Evolutionary conservation across 495 filamentous ascomycete species (phyloP).

Genomic region (Letharia lupina): DNA sequence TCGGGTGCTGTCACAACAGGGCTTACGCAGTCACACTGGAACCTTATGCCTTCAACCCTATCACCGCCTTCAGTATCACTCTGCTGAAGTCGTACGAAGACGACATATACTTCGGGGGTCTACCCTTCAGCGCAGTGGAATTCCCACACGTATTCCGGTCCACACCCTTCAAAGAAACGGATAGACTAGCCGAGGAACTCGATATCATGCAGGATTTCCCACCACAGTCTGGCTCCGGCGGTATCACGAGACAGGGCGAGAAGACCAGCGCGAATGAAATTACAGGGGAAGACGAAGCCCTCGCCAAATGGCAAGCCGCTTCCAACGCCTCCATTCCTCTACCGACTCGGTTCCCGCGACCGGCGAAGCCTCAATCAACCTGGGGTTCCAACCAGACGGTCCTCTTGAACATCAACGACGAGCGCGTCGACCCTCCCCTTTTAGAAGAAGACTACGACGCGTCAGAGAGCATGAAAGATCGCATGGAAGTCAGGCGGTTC

Average conservation of each 20-base stretch:
- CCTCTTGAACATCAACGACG: constrained; percentile 38
- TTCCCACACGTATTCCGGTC: constrained; percentile 14
- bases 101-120: constrained; percentile 16
- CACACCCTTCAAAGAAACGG: background rate
- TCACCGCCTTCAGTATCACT: constrained; percentile 37
- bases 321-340: background rate
- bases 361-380: background rate
- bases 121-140: constrained; percentile 27
- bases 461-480: constrained; percentile 31
- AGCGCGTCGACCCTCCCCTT: constrained; percentile 37
- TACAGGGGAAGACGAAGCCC: background rate
- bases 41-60: constrained; percentile 35
- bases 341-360: background rate
- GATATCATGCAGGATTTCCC: background rate
- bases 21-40: constrained; percentile 50
- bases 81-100: constrained; percentile 37
- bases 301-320: background rate
- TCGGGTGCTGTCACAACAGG: constrained; percentile 55
- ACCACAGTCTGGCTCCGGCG: background rate
- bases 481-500: constrained; percentile 31
- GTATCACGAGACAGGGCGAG: background rate
- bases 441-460: constrained; percentile 27
- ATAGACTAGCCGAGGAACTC: background rate
- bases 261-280: background rate
- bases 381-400: constrained; percentile 11